Conservation (phyloP, 768 basidiomycete species). For the Lactarius trivialis region DNA sequence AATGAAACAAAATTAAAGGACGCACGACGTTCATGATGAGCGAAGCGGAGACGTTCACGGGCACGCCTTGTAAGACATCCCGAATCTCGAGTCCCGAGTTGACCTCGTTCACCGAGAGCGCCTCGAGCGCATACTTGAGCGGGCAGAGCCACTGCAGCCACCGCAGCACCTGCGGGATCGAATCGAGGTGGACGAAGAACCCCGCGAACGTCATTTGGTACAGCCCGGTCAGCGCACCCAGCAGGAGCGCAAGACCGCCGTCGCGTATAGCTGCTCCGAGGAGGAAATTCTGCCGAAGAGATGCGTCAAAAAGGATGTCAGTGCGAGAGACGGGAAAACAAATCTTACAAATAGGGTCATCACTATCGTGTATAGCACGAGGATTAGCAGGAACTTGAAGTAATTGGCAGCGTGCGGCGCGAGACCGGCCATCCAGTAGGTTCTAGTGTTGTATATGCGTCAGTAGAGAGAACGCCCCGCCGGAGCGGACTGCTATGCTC, state of each 20-base stretch:
- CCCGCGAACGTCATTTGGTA: slow-evolving; percentile 88
- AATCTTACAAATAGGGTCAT: slow-evolving; percentile 77
- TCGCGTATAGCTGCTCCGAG: slow-evolving; percentile 79
- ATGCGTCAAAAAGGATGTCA: background rate
- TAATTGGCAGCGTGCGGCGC: slow-evolving; percentile 69
- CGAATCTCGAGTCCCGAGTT: slow-evolving; percentile 79
- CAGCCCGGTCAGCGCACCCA: slow-evolving; percentile 68
- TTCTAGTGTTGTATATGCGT: slow-evolving; percentile 36
- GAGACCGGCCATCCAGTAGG: slow-evolving; percentile 96
- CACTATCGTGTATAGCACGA: slow-evolving; percentile 75
- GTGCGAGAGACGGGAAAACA: background rate
- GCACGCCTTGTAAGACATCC: slow-evolving; percentile 75
- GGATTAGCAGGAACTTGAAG: slow-evolving; percentile 92
- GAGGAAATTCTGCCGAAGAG: slow-evolving; percentile 67
- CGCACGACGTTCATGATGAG: slow-evolving; percentile 82
- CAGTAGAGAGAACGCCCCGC: background rate
- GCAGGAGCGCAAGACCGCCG: slow-evolving; percentile 83
- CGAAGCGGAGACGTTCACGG: slow-evolving; percentile 69
- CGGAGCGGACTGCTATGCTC: slow-evolving; percentile 27
- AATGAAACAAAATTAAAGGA: background rate
- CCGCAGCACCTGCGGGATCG: slow-evolving; percentile 84
- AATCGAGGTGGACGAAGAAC: slow-evolving; percentile 83
- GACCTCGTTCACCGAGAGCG: slow-evolving; percentile 88
- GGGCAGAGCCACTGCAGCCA: slow-evolving; percentile 93
- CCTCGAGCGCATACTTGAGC: slow-evolving; percentile 78